phyloP scores from a whole-genome alignment of 345 rosid genomes.

The Excoecaria agallocha region DNA sequence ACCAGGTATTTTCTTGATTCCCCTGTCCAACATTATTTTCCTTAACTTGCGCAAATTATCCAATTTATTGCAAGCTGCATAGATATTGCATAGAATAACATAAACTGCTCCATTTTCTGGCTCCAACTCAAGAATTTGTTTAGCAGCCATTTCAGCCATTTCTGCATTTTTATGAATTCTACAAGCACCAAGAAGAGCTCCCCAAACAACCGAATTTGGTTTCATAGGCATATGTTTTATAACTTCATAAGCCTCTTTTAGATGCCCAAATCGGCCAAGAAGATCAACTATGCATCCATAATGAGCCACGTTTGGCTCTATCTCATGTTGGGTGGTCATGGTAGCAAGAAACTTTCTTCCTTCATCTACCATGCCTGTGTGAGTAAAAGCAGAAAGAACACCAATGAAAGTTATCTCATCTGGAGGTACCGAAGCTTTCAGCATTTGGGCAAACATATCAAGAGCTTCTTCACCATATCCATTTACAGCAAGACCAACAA shows the following conservation, averaged over 20 bases:
- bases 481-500: slow-evolving; percentile 23
- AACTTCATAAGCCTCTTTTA: slow-evolving; percentile 24
- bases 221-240: slow-evolving; percentile 23
- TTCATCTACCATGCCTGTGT: slow-evolving; percentile 26
- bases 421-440: slow-evolving; percentile 21
- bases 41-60: slow-evolving; percentile 16
- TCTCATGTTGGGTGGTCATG: slow-evolving; percentile 18
- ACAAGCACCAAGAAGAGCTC: slow-evolving; percentile 26
- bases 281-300: slow-evolving; percentile 30
- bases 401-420: slow-evolving; percentile 22
- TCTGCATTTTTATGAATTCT: slow-evolving; percentile 25
- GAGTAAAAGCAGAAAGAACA: slow-evolving; percentile 27
- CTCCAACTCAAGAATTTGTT: slow-evolving; percentile 19
- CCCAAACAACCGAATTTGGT: slow-evolving; percentile 28
- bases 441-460: slow-evolving; percentile 24
- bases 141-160: slow-evolving; percentile 22
- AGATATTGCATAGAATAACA: slow-evolving; percentile 22
- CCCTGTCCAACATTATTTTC: slow-evolving; percentile 19
- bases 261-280: slow-evolving; percentile 24
- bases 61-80: slow-evolving; percentile 23
- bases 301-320: slow-evolving; percentile 24
- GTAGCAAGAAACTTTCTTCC: slow-evolving; percentile 20
- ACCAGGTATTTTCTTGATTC: slow-evolving; percentile 26
- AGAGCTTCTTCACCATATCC: slow-evolving; percentile 29
- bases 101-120: slow-evolving; percentile 25